A percentile compares a stretch with the other conserved stretches of the same genome.
phyloP scores from a whole-genome alignment of 2,329 filamentous ascomycete genomes.

The Elsinoe arachidis region DNA sequence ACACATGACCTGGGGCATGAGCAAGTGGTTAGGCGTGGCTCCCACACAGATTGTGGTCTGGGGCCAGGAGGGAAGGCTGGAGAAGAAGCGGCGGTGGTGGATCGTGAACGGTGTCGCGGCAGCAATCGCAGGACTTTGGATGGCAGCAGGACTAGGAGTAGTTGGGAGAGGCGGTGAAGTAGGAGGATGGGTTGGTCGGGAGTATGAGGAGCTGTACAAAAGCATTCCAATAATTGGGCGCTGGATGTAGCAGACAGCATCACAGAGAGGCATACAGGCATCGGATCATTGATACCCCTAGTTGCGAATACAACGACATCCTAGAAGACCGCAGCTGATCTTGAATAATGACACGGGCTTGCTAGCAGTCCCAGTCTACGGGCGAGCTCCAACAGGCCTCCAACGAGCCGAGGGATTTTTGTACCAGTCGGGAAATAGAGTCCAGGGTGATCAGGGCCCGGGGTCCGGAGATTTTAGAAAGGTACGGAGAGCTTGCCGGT shows the following conservation, averaged over 20 bases:
- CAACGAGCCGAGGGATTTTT: too few species aligned
- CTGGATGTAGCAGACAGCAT: constrained; percentile 31
- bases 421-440: too few species aligned
- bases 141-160: constrained; percentile 69
- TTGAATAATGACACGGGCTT: too few species aligned
- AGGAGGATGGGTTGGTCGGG: constrained; percentile 68
- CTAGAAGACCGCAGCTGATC: too few species aligned
- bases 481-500: too few species aligned
- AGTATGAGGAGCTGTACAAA: constrained; percentile 68
- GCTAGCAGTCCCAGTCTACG: too few species aligned
- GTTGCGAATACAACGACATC: too few species aligned
- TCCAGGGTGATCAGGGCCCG: too few species aligned
- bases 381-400: too few species aligned
- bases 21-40: constrained; percentile 66
- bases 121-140: constrained; percentile 60
- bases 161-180: constrained; percentile 63
- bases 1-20: constrained; percentile 77
- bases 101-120: constrained; percentile 57
- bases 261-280: neutral
- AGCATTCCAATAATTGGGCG: constrained; percentile 49
- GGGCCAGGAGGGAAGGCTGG: constrained; percentile 41
- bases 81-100: constrained; percentile 60
- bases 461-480: too few species aligned
- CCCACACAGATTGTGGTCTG: constrained; percentile 46
- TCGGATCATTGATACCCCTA: too few species aligned